Evolutionary conservation across 2,329 filamentous ascomycete species (phyloP).

Genomic region (Cytospora paraplurivora): DNA sequence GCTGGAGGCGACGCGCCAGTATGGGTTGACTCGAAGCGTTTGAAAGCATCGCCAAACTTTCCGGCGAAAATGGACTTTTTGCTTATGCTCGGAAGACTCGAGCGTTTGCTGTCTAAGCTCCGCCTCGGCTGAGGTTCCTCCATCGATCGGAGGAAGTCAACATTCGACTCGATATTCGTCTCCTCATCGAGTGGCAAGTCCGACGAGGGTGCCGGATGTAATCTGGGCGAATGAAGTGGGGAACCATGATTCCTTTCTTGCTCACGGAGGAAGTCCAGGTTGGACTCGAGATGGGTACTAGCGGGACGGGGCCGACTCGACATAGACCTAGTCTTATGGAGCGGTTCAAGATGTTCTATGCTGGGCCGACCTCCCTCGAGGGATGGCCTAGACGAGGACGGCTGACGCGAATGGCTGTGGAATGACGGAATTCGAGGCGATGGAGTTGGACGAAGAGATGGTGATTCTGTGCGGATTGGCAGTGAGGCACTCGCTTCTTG

Average conservation of each 20-base stretch:
- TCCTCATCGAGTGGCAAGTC: conserved; percentile 49
- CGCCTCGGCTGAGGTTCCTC: conserved; percentile 65
- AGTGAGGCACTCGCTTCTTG: conserved; percentile 34
- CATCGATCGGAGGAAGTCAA: conserved; percentile 79
- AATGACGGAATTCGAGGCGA: conserved; percentile 38
- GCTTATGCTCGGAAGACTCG: conserved; percentile 71
- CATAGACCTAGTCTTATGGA: conserved; percentile 53
- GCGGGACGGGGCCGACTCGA: conserved; percentile 65
- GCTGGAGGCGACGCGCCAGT: conserved; percentile 37
- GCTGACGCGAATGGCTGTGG: conserved; percentile 43
- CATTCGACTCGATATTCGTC: conserved; percentile 73
- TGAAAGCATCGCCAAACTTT: conserved; percentile 92
- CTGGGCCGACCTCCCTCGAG: conserved; percentile 71
- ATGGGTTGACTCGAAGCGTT: conserved; percentile 73
- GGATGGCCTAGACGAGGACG: conserved; percentile 63
- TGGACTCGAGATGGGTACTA: conserved; percentile 82
- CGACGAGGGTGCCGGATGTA: conserved; percentile 41
- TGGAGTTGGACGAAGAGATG: conserved; percentile 33
- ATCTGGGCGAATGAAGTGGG: conserved; percentile 41
- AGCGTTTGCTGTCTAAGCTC: conserved; percentile 69
- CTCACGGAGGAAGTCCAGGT: conserved; percentile 80
- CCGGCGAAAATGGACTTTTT: conserved; percentile 81
- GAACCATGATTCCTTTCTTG: conserved; percentile 58
- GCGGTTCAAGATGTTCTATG: conserved; percentile 60
- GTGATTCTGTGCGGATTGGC: conserved; percentile 24